A percentile compares a stretch with the other conserved stretches of the same genome.
Conservation (phyloP, 2,329 filamentous ascomycete species). For the Cladobotryum mycophilum region DNA sequence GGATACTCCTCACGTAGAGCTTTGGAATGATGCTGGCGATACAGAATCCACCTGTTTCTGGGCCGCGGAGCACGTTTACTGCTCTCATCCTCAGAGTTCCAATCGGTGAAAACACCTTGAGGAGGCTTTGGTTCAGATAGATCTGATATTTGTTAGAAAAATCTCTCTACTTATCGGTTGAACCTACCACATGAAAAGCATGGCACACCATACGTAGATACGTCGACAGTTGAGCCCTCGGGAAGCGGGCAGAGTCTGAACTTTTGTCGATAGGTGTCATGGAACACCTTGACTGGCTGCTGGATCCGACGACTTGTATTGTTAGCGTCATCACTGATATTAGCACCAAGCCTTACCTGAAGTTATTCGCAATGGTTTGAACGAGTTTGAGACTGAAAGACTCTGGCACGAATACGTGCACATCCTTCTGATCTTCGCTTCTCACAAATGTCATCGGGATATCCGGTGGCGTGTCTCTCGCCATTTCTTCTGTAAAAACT, state of each 20-base stretch:
- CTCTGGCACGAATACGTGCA: constrained; percentile 22
- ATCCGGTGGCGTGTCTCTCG: constrained; percentile 5
- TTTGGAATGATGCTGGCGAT: constrained; percentile 23
- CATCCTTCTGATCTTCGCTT: constrained; percentile 16
- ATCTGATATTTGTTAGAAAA: constrained; percentile 1
- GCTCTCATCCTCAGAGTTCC: background rate
- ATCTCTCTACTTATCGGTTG: background rate
- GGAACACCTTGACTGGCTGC: constrained; percentile 22
- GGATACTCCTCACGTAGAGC: constrained; percentile 19
- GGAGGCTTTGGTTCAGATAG: constrained; percentile 3
- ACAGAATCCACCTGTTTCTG: constrained; percentile 29
- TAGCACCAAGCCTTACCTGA: constrained; percentile 16
- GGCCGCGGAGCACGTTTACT: constrained; percentile 21
- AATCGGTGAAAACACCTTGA: background rate
- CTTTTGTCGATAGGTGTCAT: constrained; percentile 17
- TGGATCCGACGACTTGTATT: constrained; percentile 16
- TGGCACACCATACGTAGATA: constrained; percentile 13
- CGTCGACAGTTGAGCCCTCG: constrained; percentile 10
- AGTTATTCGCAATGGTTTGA: constrained; percentile 17
- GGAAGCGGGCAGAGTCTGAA: constrained; percentile 22
- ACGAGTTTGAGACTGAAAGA: constrained; percentile 15
- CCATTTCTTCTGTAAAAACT: constrained; percentile 3
- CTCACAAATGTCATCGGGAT: constrained; percentile 20
- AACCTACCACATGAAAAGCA: constrained; percentile 18
- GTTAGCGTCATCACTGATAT: background rate